These are phyloP conservation scores for Candida chauliodis DNA, from an alignment of 805 yeast species.

Conservation along the genomic window DNA sequence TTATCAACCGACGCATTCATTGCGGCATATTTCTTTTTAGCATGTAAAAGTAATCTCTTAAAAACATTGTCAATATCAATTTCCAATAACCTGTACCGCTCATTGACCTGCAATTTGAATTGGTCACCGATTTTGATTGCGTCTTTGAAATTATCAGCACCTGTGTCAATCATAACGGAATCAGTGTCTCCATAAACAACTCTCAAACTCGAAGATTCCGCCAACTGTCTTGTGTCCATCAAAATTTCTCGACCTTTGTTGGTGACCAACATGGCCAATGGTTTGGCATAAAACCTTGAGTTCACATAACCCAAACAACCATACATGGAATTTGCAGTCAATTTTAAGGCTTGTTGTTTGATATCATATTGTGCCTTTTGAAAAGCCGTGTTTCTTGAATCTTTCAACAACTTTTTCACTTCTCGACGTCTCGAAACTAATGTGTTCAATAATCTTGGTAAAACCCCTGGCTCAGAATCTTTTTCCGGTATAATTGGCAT, in stretches of 20 bases:
- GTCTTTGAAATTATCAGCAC: constrained; percentile 60
- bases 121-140: constrained; percentile 81
- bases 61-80: constrained; percentile 94
- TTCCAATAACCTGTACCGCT: constrained; percentile 80
- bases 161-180: constrained; percentile 97
- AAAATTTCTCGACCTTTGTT: constrained; percentile 93
- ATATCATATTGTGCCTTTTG: constrained; percentile 87
- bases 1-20: constrained; percentile 54
- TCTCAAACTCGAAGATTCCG: constrained; percentile 75
- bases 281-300: constrained; percentile 93
- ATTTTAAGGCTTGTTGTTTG: constrained; percentile 90
- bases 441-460: constrained; percentile 78
- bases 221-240: constrained; percentile 88
- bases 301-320: constrained; percentile 94
- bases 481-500: constrained; percentile 67
- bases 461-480: constrained; percentile 61
- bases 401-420: constrained; percentile 81
- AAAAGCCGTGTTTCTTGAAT: constrained; percentile 56
- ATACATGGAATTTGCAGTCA: constrained; percentile 99
- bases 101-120: constrained; percentile 83
- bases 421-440: constrained; percentile 90
- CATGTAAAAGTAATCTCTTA: constrained; percentile 76
- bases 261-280: constrained; percentile 93
- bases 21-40: constrained; percentile 98
- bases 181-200: constrained; percentile 99